Evolutionary conservation across 345 rosid species (phyloP).

Genomic region (Heritiera fomes): DNA sequence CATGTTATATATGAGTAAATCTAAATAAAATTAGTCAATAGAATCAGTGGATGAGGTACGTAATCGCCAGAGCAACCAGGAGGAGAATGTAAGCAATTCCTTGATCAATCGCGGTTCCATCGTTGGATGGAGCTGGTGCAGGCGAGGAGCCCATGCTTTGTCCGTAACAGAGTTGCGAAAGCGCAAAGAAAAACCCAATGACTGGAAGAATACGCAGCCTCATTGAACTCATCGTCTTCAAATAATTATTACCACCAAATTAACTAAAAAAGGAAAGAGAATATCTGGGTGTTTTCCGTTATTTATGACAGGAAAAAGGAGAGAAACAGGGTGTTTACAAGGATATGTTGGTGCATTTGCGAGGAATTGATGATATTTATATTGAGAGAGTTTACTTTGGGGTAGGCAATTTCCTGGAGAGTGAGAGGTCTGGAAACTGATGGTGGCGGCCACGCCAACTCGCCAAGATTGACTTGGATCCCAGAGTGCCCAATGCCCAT

Average conservation of each 20-base stretch:
- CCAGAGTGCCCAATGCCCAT: too few species aligned
- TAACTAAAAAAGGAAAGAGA: background rate
- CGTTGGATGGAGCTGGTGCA: conserved; percentile 14
- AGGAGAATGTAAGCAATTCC: conserved; percentile 24
- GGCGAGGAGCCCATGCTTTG: conserved; percentile 15
- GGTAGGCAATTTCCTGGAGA: background rate
- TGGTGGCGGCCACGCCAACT: background rate
- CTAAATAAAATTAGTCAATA: background rate
- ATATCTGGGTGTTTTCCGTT: background rate
- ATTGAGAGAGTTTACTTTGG: background rate
- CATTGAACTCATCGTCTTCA: conserved; percentile 15
- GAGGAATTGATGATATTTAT: background rate
- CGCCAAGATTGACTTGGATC: background rate
- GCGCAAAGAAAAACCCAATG: background rate
- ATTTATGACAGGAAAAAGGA: background rate
- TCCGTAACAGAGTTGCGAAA: conserved; percentile 12
- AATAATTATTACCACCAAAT: background rate
- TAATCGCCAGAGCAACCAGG: conserved; percentile 13
- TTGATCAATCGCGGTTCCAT: conserved; percentile 20
- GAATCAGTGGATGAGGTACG: conserved; percentile 22
- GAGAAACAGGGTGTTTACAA: background rate
- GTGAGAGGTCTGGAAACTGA: background rate
- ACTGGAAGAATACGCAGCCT: background rate
- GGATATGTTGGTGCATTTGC: background rate
- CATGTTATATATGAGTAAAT: background rate